Evolutionary conservation across 2,329 filamentous ascomycete species (phyloP).

Genomic region (Ceratocystis harringtonii): DNA sequence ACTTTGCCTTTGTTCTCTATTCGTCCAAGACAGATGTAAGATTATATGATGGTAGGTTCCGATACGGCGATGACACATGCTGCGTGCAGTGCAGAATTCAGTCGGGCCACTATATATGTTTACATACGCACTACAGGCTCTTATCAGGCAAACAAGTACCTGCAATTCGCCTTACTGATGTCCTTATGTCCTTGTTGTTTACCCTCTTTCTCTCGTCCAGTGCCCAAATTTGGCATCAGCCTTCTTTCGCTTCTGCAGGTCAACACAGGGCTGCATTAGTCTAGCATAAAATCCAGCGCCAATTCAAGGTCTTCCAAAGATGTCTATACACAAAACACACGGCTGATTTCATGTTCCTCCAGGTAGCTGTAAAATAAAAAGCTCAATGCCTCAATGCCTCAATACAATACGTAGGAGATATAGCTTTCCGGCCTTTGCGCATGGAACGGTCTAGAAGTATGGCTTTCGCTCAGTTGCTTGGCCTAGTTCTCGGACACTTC

Average conservation of each 20-base stretch:
- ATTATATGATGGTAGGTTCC: neutral
- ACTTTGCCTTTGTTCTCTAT: neutral
- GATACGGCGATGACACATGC: neutral
- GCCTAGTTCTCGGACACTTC: neutral
- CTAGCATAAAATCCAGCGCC: neutral
- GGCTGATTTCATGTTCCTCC: neutral
- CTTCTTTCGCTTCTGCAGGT: neutral
- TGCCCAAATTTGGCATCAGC: neutral
- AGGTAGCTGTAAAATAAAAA: neutral
- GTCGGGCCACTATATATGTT: neutral
- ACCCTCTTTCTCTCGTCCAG: neutral
- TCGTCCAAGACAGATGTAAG: neutral
- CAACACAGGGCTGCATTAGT: constrained; percentile 4
- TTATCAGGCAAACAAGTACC: neutral
- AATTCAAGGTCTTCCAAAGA: neutral
- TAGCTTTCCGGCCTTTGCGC: neutral
- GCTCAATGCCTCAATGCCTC: neutral
- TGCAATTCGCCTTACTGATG: neutral
- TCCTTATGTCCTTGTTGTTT: neutral
- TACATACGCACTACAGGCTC: neutral
- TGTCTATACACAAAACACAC: neutral
- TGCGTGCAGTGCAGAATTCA: neutral
- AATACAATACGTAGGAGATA: neutral
- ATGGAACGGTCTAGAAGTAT: neutral
- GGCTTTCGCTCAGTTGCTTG: neutral